A percentile compares a stretch with the other conserved stretches of the same genome.
Evolutionary conservation across 2,329 filamentous ascomycete genomes (phyloP).

Genomic region (Drechslerella dactyloides): DNA sequence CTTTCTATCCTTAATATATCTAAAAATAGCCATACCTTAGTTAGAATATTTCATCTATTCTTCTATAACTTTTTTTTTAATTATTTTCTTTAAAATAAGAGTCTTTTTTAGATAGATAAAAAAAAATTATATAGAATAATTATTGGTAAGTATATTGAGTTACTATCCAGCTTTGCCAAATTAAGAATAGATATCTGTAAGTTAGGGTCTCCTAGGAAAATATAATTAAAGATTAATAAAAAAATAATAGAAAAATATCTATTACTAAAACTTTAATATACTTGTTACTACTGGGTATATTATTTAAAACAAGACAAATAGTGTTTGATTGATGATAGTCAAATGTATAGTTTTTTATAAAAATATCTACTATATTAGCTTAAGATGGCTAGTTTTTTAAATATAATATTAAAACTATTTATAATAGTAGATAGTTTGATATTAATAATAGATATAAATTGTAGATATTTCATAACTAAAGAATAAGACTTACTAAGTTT

Average conservation of each 20-base stretch:
- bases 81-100: too few species aligned
- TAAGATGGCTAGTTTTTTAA: constrained; percentile 14
- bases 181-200: constrained; percentile 56
- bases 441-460: constrained; percentile 11
- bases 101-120: too few species aligned
- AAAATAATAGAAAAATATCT: constrained; percentile 54
- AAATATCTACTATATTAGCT: constrained; percentile 24
- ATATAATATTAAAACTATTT: constrained; percentile 4
- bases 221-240: constrained; percentile 49
- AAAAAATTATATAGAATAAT: constrained; percentile 6
- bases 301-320: constrained; percentile 55
- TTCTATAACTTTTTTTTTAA: too few species aligned
- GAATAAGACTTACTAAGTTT: background rate
- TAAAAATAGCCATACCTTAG: background rate
- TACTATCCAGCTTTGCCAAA: constrained; percentile 55
- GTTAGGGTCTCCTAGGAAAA: constrained; percentile 40
- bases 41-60: too few species aligned
- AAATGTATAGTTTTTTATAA: constrained; percentile 7
- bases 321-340: constrained; percentile 52
- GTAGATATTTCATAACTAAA: background rate
- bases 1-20: constrained; percentile 19
- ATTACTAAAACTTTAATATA: constrained; percentile 57
- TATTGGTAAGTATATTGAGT: constrained; percentile 53
- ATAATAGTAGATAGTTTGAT: background rate
- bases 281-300: constrained; percentile 57